A percentile compares a stretch with the other conserved stretches of the same genome.
phyloP scores from a whole-genome alignment of 2,329 filamentous ascomycete genomes.

The Emergomyces orientalis region DNA sequence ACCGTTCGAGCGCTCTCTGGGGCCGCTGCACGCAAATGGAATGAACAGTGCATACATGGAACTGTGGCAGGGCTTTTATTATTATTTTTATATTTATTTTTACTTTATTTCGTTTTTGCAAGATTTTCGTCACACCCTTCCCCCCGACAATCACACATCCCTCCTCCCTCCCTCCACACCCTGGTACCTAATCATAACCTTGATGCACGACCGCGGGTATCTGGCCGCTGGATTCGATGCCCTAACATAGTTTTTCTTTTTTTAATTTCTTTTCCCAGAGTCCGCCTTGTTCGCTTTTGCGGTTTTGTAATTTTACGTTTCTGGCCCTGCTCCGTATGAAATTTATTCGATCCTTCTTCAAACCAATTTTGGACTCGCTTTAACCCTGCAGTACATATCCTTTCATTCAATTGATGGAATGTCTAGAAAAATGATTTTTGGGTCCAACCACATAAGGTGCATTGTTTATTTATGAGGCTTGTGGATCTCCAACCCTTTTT shows the following conservation, averaged over 20 bases:
- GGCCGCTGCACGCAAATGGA: not conserved
- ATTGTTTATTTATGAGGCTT: slow-evolving; percentile 3
- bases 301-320: slow-evolving; percentile 2
- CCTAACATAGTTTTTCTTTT: slow-evolving; percentile 3
- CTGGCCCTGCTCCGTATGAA: not conserved
- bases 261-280: not conserved
- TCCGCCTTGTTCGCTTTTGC: slow-evolving; percentile 10
- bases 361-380: not conserved
- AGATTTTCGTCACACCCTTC: not conserved
- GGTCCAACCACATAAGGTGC: not conserved
- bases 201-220: slow-evolving; percentile 8
- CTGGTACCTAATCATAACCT: slow-evolving; percentile 6
- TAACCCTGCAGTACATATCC: slow-evolving; percentile 5
- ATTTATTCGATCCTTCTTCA: slow-evolving; percentile 6
- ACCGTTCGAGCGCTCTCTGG: not conserved
- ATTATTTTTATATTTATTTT: not conserved
- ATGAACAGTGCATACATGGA: not conserved
- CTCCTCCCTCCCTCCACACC: not conserved
- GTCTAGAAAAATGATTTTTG: not conserved
- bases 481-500: not conserved
- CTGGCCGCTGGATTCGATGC: slow-evolving; percentile 11
- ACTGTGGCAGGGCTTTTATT: not conserved
- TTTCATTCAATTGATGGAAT: not conserved
- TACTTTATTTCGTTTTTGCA: not conserved
- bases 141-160: not conserved